Conservation (phyloP, 805 yeast species). For the Wickerhamiella musiphila region DNA sequence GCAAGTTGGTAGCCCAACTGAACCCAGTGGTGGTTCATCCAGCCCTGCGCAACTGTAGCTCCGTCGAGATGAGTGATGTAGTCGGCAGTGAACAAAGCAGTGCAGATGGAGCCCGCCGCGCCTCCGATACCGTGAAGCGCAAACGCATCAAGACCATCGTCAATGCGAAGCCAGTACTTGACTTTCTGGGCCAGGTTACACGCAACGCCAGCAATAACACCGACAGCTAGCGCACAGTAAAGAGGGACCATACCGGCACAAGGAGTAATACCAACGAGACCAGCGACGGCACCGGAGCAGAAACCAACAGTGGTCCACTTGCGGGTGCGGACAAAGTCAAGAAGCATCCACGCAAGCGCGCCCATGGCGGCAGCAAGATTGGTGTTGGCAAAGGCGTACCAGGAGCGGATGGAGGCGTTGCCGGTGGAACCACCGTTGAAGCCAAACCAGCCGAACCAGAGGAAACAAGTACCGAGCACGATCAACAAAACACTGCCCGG, state of each 20-base stretch:
- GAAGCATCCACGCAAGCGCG: constrained; percentile 85
- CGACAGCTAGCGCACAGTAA: constrained; percentile 74
- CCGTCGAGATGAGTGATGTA: constrained; percentile 78
- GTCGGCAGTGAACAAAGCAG: constrained; percentile 91
- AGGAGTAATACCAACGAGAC: constrained; percentile 89
- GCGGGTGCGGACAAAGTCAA: constrained; percentile 73
- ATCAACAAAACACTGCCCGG: constrained; percentile 87
- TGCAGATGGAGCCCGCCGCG: constrained; percentile 58
- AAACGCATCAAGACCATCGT: constrained; percentile 92
- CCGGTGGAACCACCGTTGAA: constrained; percentile 98
- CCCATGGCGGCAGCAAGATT: constrained; percentile 88
- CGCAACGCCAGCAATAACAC: constrained; percentile 55
- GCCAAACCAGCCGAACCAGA: constrained; percentile 99
- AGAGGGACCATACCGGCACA: constrained; percentile 94
- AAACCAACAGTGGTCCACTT: constrained; percentile 91
- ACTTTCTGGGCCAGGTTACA: constrained; percentile 79
- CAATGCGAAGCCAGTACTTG: constrained; percentile 55
- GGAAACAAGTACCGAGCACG: constrained; percentile 81
- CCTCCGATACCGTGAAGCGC: constrained; percentile 94
- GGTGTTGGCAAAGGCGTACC: constrained; percentile 87
- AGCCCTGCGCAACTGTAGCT: constrained; percentile 57
- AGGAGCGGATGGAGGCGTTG: constrained; percentile 79
- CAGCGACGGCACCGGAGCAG: constrained; percentile 86
- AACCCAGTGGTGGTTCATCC: constrained; percentile 78
- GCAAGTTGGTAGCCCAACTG: constrained; percentile 94